Base-by-base conservation (phyloP, 2,329 filamentous ascomycete genomes). In the Colletotrichum simmondsii region DNA sequence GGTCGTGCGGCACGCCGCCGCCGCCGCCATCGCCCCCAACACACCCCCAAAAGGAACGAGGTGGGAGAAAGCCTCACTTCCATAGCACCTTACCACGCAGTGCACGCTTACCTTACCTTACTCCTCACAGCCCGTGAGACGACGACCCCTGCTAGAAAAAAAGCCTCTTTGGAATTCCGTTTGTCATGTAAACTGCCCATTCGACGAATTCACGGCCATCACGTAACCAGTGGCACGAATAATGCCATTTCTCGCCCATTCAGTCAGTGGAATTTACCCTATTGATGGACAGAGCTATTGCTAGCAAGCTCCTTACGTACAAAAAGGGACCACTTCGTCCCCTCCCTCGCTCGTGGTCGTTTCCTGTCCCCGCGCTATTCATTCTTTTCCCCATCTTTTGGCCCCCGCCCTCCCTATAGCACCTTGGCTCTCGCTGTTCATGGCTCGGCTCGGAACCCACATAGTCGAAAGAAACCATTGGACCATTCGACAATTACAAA, bases 161-260 rank as follows among this genome's bases (percentile, higher is more conserved):
- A 22, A 30, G 46, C 71, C 58, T 54, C 42, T 62, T 67, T 68
- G 62, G 32, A 61, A 68, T 73, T 73, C 58, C 42, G 62, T 73
- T 73, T 72, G 71, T 73, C 68, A 73, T 72, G n/a, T 68, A 73
- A 73, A 73, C 68, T 53, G 62, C 68, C 68, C 62, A 73, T 73
- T 73, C 71, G 71, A 52, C 28, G 54, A 61, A 46, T 70, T 54
- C 35, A 58, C 28, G 19, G 8, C 30, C 71, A 73, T 73, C 71
- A 59, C 71, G 71, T 66, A 73, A 68, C 71, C 53, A 26, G 37
- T 56, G 24, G 37, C n/a, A 66, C 68, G 58, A 68, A 72, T 73
- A 71, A 73, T 73, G 68, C 71, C 71, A 73, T 62, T 42, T 14
- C 14, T 42, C 32, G 32, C 14, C 37, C 37, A 42, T 16, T 19